Evolutionary conservation across 192 early-diverging fungal species (phyloP), one percentile per base, ranked within the genome.

Genomic region (Coemansia sp.): DNA sequence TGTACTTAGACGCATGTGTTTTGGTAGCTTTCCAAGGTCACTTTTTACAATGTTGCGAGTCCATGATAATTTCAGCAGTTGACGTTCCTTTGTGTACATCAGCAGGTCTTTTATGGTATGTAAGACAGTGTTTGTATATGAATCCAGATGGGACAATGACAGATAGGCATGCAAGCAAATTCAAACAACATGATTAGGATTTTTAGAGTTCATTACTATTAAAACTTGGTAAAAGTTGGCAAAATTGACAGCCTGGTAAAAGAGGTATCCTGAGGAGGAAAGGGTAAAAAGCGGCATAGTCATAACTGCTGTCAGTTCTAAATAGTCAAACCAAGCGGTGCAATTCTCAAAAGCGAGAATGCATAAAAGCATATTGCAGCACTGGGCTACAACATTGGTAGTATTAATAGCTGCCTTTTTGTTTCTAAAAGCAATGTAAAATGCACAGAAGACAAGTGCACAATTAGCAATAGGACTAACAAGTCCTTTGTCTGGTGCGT

Each of bases 11-110:
- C 58, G 56, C n/a, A 65, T 61, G 15, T 62, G 47, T 40, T 80
- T 69, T 4, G 77, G 72, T 0, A 80, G 63, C 12, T 49, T 6
- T 62, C 54, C 66, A 6, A 75, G 11, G 21, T 80, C 77, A 3
- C 53, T 64, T 9, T 71, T 26, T 6, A 21, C 53, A 13, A 80
- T 49, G 13, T 65, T 56, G 63, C 72, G 72, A 11, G 68, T 4
- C 19, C 47, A 54, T 43, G 56, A 37, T 21, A 80, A 37, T 0
- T 21, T 18, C 6, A 80, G 54, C 45, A 80, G 68, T 38, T 62
- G 60, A 8, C 54, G 57, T 44, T 64, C 72, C 18, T 71, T 65
- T 16, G 13, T 45, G 40, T 44, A 70, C 7, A 69, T 18, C 16
- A 69, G 9, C 58, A 62, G 66, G 13, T 58, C 11, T 19, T 21